These are phyloP conservation scores for Aspergillus proliferans DNA, from an alignment of 2,329 filamentous ascomycete genomes.

Conservation along the genomic window DNA sequence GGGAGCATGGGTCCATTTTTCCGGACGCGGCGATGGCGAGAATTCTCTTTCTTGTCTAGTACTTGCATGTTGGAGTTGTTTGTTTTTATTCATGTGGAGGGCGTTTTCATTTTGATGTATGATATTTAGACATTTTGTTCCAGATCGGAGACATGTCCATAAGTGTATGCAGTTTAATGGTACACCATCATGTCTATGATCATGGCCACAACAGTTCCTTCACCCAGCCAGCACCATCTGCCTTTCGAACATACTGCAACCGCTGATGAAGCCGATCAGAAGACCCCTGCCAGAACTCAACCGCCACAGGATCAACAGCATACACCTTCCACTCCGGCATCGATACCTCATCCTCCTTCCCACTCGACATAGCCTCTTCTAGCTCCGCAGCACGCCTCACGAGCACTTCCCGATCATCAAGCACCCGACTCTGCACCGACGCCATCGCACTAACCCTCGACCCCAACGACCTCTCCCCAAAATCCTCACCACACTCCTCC, in stretches of 20 bases:
- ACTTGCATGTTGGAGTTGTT: too few relatives aligned
- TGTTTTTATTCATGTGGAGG: too few relatives aligned
- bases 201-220: too few relatives aligned
- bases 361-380: background rate
- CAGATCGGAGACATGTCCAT: too few relatives aligned
- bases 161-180: too few relatives aligned
- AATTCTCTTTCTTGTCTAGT: background rate
- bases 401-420: conserved; percentile 3
- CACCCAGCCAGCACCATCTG: too few relatives aligned
- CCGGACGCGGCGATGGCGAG: background rate
- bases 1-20: conserved; percentile 13
- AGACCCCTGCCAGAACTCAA: conserved; percentile 15
- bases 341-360: background rate
- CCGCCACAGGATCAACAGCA: conserved; percentile 6
- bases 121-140: too few relatives aligned
- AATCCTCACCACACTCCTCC: conserved; percentile 7
- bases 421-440: conserved; percentile 11
- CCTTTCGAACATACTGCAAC: conserved; percentile 8
- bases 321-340: conserved; percentile 10
- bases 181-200: too few relatives aligned
- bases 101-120: too few relatives aligned
- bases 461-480: conserved; percentile 4
- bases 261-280: conserved; percentile 10
- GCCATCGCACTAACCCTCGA: conserved; percentile 11
- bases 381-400: background rate